Base-by-base conservation (phyloP, 495 filamentous ascomycete species). In the Xylaria scruposa region DNA sequence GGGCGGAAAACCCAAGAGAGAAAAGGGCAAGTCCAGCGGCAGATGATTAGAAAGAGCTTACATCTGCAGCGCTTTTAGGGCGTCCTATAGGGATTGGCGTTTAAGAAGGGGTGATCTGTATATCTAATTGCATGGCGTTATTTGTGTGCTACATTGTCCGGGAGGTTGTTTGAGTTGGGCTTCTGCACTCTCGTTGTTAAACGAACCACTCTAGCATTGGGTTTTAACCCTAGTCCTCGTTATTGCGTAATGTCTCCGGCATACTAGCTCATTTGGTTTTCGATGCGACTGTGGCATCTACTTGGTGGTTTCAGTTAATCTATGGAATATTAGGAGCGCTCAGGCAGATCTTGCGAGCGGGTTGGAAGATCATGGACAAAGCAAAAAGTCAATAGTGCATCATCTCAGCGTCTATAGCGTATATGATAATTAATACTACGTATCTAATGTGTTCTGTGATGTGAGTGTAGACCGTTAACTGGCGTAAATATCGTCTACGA, bases 1-100 rank as follows among this genome's bases (percentile, higher is more conserved):
- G 61, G 71, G 63, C 19, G 68, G 72, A 10, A 81, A 81, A 59
- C 73, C 75, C 3, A 77, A 79, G 46, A 73, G 67, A 67, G 79
- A 73, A 13, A 71, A 71, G 53, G 70, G 36, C 8, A 71, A 71
- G 51, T 40, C 21, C 10, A 67, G 67, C 24, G 62, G 49, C 24
- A 66, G 24, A 7, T 59, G 19, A 65, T 62, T 62, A 36, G 10
- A n/a, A 46, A 58, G 53, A 44, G 38, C 67, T 46, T 12, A 24
- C 38, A 44, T 21, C 1, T 29, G 31, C 66, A 40, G 24, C n/a
- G 1, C 13, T 33, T 21, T 70, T 24, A 8, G n/a, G 40, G n/a
- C 53, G 40, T 21, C 33, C 21, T 49, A 13, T 61, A 10, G 24
- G 29, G 31, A 15, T 58, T 9, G 17, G 54, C 10, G 29, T 56